Evolutionary conservation across 2,329 filamentous ascomycete genomes (phyloP).

Genomic region (Xylariales sp.): DNA sequence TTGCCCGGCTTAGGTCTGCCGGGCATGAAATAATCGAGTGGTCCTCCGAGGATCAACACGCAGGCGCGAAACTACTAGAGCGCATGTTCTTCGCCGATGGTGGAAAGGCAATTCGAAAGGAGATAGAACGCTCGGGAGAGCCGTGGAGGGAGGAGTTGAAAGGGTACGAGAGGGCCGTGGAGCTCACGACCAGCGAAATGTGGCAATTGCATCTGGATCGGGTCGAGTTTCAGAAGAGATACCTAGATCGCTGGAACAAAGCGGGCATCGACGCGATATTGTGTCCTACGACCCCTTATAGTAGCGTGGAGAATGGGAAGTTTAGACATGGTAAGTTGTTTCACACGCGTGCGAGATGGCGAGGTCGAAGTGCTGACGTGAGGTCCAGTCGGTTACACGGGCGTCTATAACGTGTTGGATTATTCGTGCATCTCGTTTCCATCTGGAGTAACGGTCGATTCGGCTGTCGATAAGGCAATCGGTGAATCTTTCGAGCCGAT

Average conservation of each 20-base stretch:
- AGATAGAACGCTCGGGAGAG: conserved; percentile 38
- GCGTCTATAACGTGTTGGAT: conserved; percentile 45
- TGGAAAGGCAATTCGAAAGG: conserved; percentile 33
- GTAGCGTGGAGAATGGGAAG: conserved; percentile 35
- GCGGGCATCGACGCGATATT: conserved; percentile 57
- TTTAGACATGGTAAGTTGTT: conserved; percentile 36
- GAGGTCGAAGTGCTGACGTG: background rate
- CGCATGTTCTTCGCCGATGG: conserved; percentile 48
- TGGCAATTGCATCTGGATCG: conserved; percentile 45
- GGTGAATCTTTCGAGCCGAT: conserved; percentile 28
- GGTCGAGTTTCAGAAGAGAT: conserved; percentile 39
- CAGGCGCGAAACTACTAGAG: conserved; percentile 32
- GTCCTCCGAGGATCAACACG: conserved; percentile 39
- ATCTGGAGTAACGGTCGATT: conserved; percentile 36
- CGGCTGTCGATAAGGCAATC: conserved; percentile 29
- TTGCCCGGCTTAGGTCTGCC: conserved; percentile 35
- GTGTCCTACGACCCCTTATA: conserved; percentile 48
- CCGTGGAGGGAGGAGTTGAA: conserved; percentile 26
- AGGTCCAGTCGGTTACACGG: conserved; percentile 41
- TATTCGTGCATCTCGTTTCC: conserved; percentile 44
- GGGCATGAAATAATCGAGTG: conserved; percentile 51
- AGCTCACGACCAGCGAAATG: conserved; percentile 39
- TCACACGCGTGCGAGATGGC: background rate
- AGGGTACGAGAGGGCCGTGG: conserved; percentile 24
- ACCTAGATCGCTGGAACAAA: conserved; percentile 41